A percentile compares a stretch with the other conserved stretches of the same genome.
Evolutionary conservation across 768 basidiomycete genomes (phyloP).

Genomic region (Chalciporus piperatus): DNA sequence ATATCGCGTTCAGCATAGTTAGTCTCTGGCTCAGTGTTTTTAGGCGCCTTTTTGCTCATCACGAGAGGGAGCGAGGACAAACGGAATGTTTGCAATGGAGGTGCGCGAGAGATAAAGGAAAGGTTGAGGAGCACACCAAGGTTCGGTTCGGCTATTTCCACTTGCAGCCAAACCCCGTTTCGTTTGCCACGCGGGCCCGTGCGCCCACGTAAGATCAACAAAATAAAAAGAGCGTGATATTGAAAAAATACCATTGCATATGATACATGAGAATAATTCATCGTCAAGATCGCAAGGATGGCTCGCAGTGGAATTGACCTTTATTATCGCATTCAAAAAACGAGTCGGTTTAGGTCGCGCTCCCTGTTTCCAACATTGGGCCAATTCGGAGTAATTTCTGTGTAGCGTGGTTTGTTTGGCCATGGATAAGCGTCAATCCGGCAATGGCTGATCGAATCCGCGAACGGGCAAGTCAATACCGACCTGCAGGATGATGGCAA

Average conservation of each 20-base stretch:
- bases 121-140: constrained; percentile 40
- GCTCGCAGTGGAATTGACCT: constrained; percentile 15
- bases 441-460: constrained; percentile 23
- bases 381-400: constrained; percentile 11
- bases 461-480: constrained; percentile 6
- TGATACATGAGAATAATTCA: constrained; percentile 26
- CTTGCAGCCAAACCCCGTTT: constrained; percentile 37
- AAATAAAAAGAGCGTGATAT: constrained; percentile 30
- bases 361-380: constrained; percentile 1
- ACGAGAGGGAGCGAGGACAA: constrained; percentile 12
- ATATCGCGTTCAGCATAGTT: constrained; percentile 75
- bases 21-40: constrained; percentile 38
- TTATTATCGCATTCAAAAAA: constrained; percentile 14
- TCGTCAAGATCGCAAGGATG: constrained; percentile 20
- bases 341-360: not conserved
- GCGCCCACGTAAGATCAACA: constrained; percentile 38
- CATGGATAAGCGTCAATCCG: constrained; percentile 27
- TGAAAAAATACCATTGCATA: constrained; percentile 32
- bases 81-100: constrained; percentile 18
- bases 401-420: constrained; percentile 31
- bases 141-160: constrained; percentile 41
- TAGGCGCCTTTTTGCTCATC: constrained; percentile 54
- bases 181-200: constrained; percentile 40
- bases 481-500: constrained; percentile 3
- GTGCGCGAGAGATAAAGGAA: constrained; percentile 38